Conservation (phyloP, 148 eudicot genomes). For the Rhododendron kiyosumense region DNA sequence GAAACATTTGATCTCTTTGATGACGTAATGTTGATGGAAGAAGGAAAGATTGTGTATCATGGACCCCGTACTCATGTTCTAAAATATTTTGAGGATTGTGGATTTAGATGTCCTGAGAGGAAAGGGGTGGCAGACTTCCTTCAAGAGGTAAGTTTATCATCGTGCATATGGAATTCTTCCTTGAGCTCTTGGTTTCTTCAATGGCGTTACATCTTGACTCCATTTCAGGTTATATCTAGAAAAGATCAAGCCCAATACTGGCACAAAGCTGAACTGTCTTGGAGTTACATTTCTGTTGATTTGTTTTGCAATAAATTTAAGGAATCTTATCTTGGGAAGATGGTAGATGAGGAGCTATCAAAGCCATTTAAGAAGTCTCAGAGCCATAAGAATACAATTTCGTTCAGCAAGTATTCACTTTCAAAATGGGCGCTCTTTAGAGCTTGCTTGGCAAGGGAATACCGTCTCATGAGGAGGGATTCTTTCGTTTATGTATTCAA, state of each 20-base stretch:
- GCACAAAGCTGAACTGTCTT: conserved; percentile 28
- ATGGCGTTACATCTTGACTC: neutral
- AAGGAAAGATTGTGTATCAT: conserved; percentile 75
- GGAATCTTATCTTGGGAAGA: conserved; percentile 41
- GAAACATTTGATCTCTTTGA: conserved; percentile 82
- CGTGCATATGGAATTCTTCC: neutral
- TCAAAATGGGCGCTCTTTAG: conserved; percentile 58
- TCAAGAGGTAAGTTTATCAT: conserved; percentile 55
- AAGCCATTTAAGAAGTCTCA: conserved; percentile 34
- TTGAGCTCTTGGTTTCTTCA: neutral
- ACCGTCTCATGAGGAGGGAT: conserved; percentile 67
- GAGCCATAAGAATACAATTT: conserved; percentile 38
- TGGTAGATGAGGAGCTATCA: conserved; percentile 39
- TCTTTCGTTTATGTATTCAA: conserved; percentile 66
- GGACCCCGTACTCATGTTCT: conserved; percentile 48
- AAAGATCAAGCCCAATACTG: conserved; percentile 81
- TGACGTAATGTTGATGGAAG: conserved; percentile 77
- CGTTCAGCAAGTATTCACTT: conserved; percentile 41
- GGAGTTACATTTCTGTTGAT: conserved; percentile 45
- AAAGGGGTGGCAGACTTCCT: conserved; percentile 85
- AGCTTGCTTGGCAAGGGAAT: conserved; percentile 71
- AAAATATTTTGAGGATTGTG: conserved; percentile 55
- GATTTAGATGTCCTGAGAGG: conserved; percentile 76
- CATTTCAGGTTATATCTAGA: conserved; percentile 57
- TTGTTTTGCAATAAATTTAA: conserved; percentile 41